These are phyloP conservation scores for Ananas comosus DNA, from an alignment of 176 grass and related monocot genomes.

Conservation along the genomic window DNA sequence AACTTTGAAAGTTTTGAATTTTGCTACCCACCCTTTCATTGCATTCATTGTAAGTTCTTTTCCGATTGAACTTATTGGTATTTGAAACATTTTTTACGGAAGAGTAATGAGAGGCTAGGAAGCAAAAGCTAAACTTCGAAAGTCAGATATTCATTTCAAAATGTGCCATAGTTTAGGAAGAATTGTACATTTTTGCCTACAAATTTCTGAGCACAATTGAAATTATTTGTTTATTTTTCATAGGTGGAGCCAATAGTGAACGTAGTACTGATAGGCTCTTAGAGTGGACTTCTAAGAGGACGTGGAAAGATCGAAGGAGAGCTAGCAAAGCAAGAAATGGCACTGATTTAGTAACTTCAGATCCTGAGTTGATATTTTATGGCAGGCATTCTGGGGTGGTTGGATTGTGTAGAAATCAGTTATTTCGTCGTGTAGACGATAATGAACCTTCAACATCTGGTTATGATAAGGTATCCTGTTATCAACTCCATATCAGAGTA, in stretches of 20 bases:
- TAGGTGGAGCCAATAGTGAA: slow-evolving; percentile 23
- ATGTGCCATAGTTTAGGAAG: too few relatives aligned
- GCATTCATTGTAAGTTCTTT: too few relatives aligned
- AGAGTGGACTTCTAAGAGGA: slow-evolving; percentile 72
- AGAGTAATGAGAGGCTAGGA: too few relatives aligned
- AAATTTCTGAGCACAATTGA: slow-evolving; percentile 1
- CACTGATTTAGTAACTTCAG: slow-evolving; percentile 31
- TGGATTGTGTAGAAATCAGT: slow-evolving; percentile 48
- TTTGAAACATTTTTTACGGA: too few relatives aligned
- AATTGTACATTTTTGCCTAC: too few relatives aligned
- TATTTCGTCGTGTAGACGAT: slow-evolving; percentile 27
- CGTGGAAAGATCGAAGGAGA: slow-evolving; percentile 68
- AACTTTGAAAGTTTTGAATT: too few relatives aligned
- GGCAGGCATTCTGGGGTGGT: slow-evolving; percentile 83
- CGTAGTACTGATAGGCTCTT: slow-evolving; percentile 35
- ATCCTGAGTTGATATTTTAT: slow-evolving; percentile 92
- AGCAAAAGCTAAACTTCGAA: too few relatives aligned
- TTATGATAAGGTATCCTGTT: slow-evolving; percentile 64
- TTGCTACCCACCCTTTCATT: too few relatives aligned
- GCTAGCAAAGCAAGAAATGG: slow-evolving; percentile 33
- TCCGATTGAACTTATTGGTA: too few relatives aligned
- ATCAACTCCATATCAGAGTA: not conserved
- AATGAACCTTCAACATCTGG: slow-evolving; percentile 56
- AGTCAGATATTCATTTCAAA: too few relatives aligned
- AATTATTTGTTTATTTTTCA: slow-evolving; percentile 21